Conservation (phyloP, 768 basidiomycete species). For the Boletus sensibilis region DNA sequence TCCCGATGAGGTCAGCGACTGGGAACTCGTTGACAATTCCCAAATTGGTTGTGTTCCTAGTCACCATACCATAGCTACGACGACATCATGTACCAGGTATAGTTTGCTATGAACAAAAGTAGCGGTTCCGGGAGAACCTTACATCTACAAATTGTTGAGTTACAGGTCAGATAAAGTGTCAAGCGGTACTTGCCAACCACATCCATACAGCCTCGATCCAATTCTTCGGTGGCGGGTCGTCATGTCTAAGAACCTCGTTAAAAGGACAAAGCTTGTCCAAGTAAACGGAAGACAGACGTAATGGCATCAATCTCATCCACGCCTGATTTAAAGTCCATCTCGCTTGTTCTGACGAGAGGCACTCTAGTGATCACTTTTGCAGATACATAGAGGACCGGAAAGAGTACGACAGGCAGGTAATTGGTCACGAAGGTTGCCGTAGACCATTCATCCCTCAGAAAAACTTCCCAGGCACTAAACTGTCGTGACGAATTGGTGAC, state of each 20-base stretch:
- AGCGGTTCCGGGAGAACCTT: not conserved
- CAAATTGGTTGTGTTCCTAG: too few relatives aligned
- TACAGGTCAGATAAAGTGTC: too few relatives aligned
- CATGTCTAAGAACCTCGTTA: constrained; percentile 10
- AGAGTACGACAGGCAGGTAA: constrained; percentile 39
- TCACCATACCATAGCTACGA: too few relatives aligned
- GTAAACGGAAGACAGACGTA: constrained; percentile 10
- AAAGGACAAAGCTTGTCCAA: not conserved
- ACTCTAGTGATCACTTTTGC: constrained; percentile 16
- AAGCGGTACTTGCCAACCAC: constrained; percentile 18
- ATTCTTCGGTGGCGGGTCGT: constrained; percentile 24
- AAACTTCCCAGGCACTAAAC: constrained; percentile 38
- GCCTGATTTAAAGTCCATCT: constrained; percentile 23
- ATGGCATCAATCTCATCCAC: constrained; percentile 18
- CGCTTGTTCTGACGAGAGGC: constrained; percentile 10
- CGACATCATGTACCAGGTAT: not conserved
- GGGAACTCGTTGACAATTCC: too few relatives aligned
- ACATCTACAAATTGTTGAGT: constrained; percentile 12
- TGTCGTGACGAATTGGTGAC: constrained; percentile 5
- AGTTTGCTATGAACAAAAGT: not conserved
- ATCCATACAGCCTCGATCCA: constrained; percentile 16
- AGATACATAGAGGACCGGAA: constrained; percentile 44
- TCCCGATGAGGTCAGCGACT: not conserved
- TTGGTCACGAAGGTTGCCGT: constrained; percentile 38
- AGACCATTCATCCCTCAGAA: constrained; percentile 36